Conservation (phyloP, 257 asterid species). For the Echium plantagineum region DNA sequence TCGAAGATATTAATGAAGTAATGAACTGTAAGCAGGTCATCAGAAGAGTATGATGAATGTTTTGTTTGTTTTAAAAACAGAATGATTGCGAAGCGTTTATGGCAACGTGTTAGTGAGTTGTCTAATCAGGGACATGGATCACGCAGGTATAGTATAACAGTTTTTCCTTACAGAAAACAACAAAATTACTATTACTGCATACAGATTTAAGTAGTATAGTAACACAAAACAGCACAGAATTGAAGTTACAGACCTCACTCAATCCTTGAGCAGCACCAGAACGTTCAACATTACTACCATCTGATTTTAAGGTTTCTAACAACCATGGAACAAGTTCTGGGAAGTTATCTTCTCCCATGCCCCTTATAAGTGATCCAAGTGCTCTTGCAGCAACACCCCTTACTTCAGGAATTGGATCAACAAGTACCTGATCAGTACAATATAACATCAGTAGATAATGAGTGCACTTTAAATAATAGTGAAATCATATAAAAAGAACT, state of each 20-base stretch:
- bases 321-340: slow-evolving; percentile 96
- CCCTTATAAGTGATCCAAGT: slow-evolving; percentile 93
- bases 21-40: background rate
- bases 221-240: background rate
- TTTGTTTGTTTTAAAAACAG: background rate
- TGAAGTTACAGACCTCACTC: slow-evolving; percentile 63
- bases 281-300: slow-evolving; percentile 90
- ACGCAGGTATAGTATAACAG: too few species aligned
- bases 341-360: slow-evolving; percentile 98
- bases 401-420: slow-evolving; percentile 99
- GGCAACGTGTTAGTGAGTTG: too few species aligned
- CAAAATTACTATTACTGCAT: background rate
- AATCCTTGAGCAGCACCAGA: slow-evolving; percentile 99
- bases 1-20: background rate
- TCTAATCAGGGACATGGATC: background rate
- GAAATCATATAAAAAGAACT: background rate
- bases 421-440: slow-evolving; percentile 55
- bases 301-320: slow-evolving; percentile 81
- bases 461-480: background rate
- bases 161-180: too few species aligned
- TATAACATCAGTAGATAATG: slow-evolving; percentile 1
- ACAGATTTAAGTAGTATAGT: background rate
- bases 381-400: slow-evolving; percentile 98
- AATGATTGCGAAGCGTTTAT: background rate
- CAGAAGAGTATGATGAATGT: background rate